Evolutionary conservation across 768 basidiomycete species (phyloP).

Genomic region (Pleurotus cornucopiae): DNA sequence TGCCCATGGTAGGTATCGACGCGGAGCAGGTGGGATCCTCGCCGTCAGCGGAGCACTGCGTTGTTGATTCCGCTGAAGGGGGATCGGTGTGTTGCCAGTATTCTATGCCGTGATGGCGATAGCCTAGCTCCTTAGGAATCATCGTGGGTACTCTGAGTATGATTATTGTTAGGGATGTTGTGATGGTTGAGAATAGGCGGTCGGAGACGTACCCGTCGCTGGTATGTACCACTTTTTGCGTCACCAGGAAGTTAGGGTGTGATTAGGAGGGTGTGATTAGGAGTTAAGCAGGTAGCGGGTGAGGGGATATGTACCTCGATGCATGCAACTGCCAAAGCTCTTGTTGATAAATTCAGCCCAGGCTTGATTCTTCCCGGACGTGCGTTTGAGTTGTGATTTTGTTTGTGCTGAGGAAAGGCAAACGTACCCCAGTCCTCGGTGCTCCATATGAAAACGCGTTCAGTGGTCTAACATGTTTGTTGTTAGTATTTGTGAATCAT

Average conservation of each 20-base stretch:
- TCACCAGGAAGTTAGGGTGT: constrained; percentile 12
- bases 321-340: constrained; percentile 33
- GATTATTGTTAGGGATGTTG: too few species aligned
- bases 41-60: constrained; percentile 18
- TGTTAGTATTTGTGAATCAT: neutral
- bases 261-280: neutral
- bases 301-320: constrained; percentile 30
- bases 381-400: neutral
- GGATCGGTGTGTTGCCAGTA: constrained; percentile 23
- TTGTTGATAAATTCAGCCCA: constrained; percentile 43
- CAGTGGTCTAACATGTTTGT: constrained; percentile 18
- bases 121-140: constrained; percentile 42
- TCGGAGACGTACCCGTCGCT: constrained; percentile 36
- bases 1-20: constrained; percentile 17
- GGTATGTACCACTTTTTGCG: constrained; percentile 37
- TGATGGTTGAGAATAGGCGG: neutral
- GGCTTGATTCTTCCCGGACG: constrained; percentile 32
- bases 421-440: constrained; percentile 41
- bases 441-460: constrained; percentile 47
- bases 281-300: neutral
- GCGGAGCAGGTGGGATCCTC: constrained; percentile 24
- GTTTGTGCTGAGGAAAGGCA: neutral
- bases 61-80: constrained; percentile 16
- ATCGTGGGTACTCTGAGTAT: constrained; percentile 44
- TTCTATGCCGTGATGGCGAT: constrained; percentile 48